Evolutionary conservation across 2,329 filamentous ascomycete genomes (phyloP).

Genomic region (Aspergillus bombycis): DNA sequence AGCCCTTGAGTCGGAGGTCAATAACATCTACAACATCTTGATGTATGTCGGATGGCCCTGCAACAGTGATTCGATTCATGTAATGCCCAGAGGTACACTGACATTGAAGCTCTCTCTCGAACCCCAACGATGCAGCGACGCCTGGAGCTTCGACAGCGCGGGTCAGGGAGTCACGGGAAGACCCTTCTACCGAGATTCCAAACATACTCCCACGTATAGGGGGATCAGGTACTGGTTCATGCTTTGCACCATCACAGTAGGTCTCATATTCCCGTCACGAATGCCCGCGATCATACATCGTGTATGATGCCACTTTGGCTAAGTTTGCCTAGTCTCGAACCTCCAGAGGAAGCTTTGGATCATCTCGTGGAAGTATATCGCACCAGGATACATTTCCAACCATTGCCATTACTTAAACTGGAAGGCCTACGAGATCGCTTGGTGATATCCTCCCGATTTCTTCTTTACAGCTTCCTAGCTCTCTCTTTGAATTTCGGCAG

Average conservation of each 20-base stretch:
- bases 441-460: neutral
- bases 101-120: neutral
- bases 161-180: neutral
- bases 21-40: neutral
- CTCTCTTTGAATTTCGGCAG: slow-evolving; percentile 1
- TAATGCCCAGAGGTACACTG: neutral
- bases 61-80: neutral
- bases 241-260: slow-evolving; percentile 1
- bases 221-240: neutral
- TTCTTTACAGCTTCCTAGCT: slow-evolving; percentile 9
- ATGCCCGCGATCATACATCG: neutral
- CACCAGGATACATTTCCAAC: slow-evolving; percentile 7
- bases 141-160: neutral
- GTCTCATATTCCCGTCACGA: neutral
- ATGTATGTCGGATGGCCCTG: neutral
- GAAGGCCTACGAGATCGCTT: neutral
- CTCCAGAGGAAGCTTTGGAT: neutral
- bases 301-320: neutral
- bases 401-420: slow-evolving; percentile 10
- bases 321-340: neutral
- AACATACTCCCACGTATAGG: neutral
- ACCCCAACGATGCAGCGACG: neutral
- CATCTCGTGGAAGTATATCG: slow-evolving; percentile 10
- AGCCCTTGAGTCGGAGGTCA: slow-evolving; percentile 1
- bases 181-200: neutral